Percentiles rank a stretch among this genome's conserved stretches.
phyloP scores from a whole-genome alignment of 148 eudicot species.

The Polygonum aviculare region DNA sequence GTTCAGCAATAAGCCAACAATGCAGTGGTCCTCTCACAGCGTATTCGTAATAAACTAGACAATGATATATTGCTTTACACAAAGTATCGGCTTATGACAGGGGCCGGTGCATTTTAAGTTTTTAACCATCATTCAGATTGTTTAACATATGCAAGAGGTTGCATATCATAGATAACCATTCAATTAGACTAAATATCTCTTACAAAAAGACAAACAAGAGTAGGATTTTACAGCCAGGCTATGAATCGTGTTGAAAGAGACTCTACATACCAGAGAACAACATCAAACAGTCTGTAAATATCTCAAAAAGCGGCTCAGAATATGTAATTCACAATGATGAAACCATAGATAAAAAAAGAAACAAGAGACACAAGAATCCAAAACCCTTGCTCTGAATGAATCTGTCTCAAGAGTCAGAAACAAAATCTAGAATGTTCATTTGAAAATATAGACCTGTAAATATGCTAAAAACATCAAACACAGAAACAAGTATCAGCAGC shows the following conservation, averaged over 20 bases:
- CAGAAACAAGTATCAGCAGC: background rate
- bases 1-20: background rate
- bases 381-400: background rate
- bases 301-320: background rate
- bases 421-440: background rate
- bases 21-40: background rate
- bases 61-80: background rate
- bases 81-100: background rate
- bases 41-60: background rate
- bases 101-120: background rate
- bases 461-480: background rate
- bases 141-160: background rate
- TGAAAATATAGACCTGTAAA: background rate
- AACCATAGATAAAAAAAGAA: background rate
- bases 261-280: background rate
- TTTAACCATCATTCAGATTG: background rate
- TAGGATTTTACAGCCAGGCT: background rate
- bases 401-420: background rate
- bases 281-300: background rate
- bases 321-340: background rate
- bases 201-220: constrained; percentile 6
- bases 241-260: background rate
- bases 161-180: background rate
- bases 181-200: background rate
- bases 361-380: background rate